Base-by-base conservation (phyloP, 768 basidiomycete species). In the Suillus luteus region DNA sequence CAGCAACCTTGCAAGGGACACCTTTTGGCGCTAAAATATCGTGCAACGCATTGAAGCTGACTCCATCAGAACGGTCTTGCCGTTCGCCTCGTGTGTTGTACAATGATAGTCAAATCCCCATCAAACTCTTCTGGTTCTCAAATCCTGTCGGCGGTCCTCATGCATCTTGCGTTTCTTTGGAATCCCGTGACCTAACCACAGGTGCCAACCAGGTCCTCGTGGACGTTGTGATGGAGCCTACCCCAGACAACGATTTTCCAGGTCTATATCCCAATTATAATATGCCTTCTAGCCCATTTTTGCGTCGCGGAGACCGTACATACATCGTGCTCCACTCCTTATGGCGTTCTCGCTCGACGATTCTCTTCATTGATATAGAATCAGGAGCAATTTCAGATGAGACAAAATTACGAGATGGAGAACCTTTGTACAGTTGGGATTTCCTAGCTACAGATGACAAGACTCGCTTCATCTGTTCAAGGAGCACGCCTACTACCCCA, bases 101-200 rank as follows among this genome's bases (percentile, higher is more conserved):
- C 1, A 64, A 72, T 15, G 64, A 65, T 0, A 67, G 71, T 31
- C 68, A 69, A 0, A 69, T 68, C 5, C 66, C 73, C 2, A 69
- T 5, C 3, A 51, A 49, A 24, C 67, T 89, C 9, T 72, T 86
- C 51, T 91, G 85, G 82, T 68, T 91, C 11, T 81, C 87, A 8
- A 82, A 81, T 66, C 72, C 77, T 1, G 72, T 80, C 2, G 88
- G 87, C 0, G 89, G 89, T 5, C 76, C 88, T 0, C 90, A 92
- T 62, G 78, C 81, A 11, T 83, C 85, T 0, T 85, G 86, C 7
- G 78, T 83, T 0, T 73, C 80, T 1, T 73, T 92, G 0, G 81
- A 87, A 66, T 64, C 76, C 0, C 72, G 80, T 9, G 76, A 83
- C 62, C 73, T 85, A 62, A 62, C 19, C 10, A 66, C 62, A 7